Conservation (phyloP, 73 alveolate genomes). For the Breviolum minutum region DNA sequence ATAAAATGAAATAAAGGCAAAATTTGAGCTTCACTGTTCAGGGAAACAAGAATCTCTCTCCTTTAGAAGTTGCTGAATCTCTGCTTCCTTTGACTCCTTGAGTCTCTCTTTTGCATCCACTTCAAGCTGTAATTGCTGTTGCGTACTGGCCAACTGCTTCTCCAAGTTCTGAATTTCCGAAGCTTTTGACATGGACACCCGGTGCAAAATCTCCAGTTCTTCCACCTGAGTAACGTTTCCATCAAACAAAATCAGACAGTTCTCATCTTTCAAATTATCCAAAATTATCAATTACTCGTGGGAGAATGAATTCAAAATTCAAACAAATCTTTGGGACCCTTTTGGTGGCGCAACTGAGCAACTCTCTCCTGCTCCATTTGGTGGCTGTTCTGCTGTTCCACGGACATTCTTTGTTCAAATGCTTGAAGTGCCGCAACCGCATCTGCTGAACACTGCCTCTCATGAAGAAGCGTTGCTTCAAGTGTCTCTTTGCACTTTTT, state of each 20-base stretch:
- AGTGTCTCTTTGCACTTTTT: slow-evolving; percentile 28
- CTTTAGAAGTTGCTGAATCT: not conserved
- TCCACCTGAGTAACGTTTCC: too few relatives aligned
- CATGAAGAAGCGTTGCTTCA: slow-evolving; percentile 32
- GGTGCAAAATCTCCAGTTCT: not conserved
- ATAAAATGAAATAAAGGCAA: too few relatives aligned
- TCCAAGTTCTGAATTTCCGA: not conserved
- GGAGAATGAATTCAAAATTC: too few relatives aligned
- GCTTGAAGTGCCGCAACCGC: slow-evolving; percentile 1
- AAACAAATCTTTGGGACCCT: too few relatives aligned
- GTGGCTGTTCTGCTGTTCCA: not conserved
- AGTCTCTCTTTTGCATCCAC: not conserved
- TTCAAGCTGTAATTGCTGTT: not conserved
- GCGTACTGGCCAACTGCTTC: slow-evolving; percentile 11
- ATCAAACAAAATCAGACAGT: too few relatives aligned
- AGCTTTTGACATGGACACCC: not conserved
- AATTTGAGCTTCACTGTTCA: too few relatives aligned
- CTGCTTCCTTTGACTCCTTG: not conserved
- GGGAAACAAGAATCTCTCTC: not conserved
- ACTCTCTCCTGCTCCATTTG: not conserved
- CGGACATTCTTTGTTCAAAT: not conserved
- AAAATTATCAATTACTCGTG: too few relatives aligned
- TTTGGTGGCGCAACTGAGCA: not conserved
- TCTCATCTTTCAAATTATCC: too few relatives aligned
- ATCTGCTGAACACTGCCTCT: slow-evolving; percentile 19